Evolutionary conservation across 331 rosid genomes (phyloP), one percentile per base, ranked within the genome.

Genomic region (Pyracantha coccinea): DNA sequence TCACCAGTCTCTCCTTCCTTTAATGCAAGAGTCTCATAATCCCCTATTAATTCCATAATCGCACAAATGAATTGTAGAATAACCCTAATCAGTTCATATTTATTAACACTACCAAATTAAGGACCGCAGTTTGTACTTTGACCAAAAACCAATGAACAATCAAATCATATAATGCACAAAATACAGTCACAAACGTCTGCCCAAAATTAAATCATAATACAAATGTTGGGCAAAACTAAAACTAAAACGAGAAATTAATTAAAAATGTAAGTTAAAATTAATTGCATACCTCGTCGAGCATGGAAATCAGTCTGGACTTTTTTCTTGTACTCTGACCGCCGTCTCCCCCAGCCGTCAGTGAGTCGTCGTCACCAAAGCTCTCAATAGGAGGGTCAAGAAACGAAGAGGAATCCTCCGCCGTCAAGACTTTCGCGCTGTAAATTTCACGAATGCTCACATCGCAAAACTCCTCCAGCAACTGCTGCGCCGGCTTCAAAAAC

Each of bases 281-380:
- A 53, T 25, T 11, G 19, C 76, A 14, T 82, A 92, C 97, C 97
- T 90, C 96, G 57, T 90, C 91, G 14, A 92, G 93, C 96, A 92
- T 84, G 3, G 89, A 81, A 73, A 92, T 72, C 25, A 92, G 78
- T 61, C 86, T 85, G 0, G 96, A 90, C 80, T 90, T 90, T 58
- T 81, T 84, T 61, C 81, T 77, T 52, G 87, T 77, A 47, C 73
- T 71, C 33, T 81, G 86, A 25, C 63, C 86, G 0, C 83, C 89
- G 50, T 75, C 93, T 2, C 75, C 82, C 4, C 65, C 21, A 71
- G 71, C 61, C 70, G 47, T n/a, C 27, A 73, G 68, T 8, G 78
- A 82, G 74, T 86, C 88, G 20, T 89, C 89, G 3, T 63, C 55
- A 33, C 25, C 75, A 8, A 83, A 83, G 53, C 64, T 74, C 54